Base-by-base conservation (phyloP, 108 stramenopile species). In the Skeletonema grethae region DNA sequence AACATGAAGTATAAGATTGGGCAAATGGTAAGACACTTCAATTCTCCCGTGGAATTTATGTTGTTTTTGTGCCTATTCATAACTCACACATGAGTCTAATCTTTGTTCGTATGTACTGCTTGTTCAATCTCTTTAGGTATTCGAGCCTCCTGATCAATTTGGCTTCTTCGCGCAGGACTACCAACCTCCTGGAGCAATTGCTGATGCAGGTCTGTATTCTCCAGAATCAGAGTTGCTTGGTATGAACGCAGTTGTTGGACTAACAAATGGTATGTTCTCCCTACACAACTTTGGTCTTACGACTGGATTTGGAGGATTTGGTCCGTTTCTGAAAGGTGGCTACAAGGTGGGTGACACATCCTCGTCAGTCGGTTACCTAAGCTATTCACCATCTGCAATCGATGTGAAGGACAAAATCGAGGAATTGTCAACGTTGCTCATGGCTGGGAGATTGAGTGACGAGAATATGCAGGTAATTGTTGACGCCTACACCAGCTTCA, bases 351-450 rank as follows among this genome's bases (percentile, higher is more conserved):
- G 71, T 9, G 78, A 79, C 39, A 67, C 55, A 31, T 71, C 77
- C 8, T 67, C 78, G 18, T 72, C 78, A 46, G 65, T 79, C 39
- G 78, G 78, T 13, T 56, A 55, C 11, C 60, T 79, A 4, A 63
- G 66, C 36, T 72, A 71, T 32, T 22, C 45, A 36, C 43, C 50
- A 6, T 63, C 53, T 46, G 53, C 16, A 2, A 55, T 18, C 6
- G 66, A 72, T 39, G 38, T 72, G 13, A 45, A 66, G 0, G 22
- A 45, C 20, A 79, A 72, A 65, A 71, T 90, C 13, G 79, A 87
- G 35, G 89, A 90, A 18, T 80, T 92, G 25, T 65, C 86, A 20
- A 72, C 72, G 3, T 50, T 91, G 13, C 59, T 91, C 36, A 87
- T 86, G 9, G 76, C 72, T 8, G 90, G 90, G 18, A 64, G 90